Evolutionary conservation across 768 basidiomycete species (phyloP), one percentile per base, ranked within the genome.

Genomic region (Termitomyces sp.): DNA sequence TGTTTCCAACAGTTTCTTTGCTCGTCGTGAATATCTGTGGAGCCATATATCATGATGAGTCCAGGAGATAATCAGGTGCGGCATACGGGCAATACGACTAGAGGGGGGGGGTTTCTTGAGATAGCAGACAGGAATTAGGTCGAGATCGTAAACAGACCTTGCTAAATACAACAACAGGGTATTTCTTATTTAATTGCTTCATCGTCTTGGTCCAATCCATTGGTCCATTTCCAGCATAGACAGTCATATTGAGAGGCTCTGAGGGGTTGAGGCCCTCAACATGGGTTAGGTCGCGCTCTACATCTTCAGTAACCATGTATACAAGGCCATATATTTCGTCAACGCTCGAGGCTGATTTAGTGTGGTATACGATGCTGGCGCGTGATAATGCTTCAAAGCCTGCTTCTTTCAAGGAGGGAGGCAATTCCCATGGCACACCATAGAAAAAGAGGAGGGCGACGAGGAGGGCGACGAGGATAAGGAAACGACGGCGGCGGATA

Each of bases 161-260:
- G 77, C 90, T 92, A 65, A 93, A 92, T 13, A 93, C 84, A 45
- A 93, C 76, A 7, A 93, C 71, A 2, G 91, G 91, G 63, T 82
- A 77, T 33, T 81, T 69, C 18, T 75, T 65, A 37, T 80, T 73
- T 47, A 91, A 63, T 22, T 64, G 65, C 43, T 66, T 67, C 18
- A 78, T 69, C 43, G 82, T 74, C 59, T 71, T 69, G 36, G 61
- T 56, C 83, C 82, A 86, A 45, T 81, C 74, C 24, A 77, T 59
- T 18, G 69, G 61, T 12, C 64, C 69, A 4, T 81, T 78, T 34
- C 79, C 77, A 16, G 84, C 81, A 64, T 88, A 91, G 48, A 83
- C 76, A 1, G 72, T 64, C 68, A 87, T 65, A 14, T 79, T 74
- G 8, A 89, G 66, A 13, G 81, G 77, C 39, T 78, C 65, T 1